These are phyloP conservation scores for Camptophora hylomeconis DNA, from an alignment of 2,329 filamentous ascomycete species.

Conservation along the genomic window DNA sequence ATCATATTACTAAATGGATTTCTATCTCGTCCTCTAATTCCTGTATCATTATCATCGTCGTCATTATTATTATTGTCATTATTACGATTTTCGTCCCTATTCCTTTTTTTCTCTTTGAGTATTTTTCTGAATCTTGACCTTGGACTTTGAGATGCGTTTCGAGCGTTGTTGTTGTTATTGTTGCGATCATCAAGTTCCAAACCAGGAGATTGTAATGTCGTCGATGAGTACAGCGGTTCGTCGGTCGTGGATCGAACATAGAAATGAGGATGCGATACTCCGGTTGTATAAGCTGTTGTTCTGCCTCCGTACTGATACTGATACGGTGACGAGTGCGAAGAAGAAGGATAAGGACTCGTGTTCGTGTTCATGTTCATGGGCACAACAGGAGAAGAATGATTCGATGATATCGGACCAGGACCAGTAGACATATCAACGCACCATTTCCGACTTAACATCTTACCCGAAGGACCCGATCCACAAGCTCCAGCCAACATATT, in stretches of 20 bases:
- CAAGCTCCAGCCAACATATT: constrained; percentile 41
- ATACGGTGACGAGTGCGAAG: no score
- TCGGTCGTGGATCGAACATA: constrained; percentile 9
- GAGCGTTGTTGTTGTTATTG: not conserved
- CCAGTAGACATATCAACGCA: constrained; percentile 32
- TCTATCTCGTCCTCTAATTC: no score
- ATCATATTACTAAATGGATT: no score
- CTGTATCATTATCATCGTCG: not conserved
- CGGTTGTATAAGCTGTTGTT: no score
- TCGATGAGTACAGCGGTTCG: not conserved
- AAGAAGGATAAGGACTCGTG: not conserved
- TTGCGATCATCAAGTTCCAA: not conserved
- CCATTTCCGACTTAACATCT: constrained; percentile 35
- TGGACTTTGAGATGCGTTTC: not conserved
- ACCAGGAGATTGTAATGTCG: not conserved
- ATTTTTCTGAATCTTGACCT: not conserved
- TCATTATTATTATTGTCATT: not conserved
- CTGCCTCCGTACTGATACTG: no score
- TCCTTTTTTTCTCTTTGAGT: not conserved
- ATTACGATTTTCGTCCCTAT: not conserved
- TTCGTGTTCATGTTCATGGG: not conserved
- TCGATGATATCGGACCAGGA: constrained; percentile 8
- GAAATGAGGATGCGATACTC: constrained; percentile 14
- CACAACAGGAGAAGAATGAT: not conserved
- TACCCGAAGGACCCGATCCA: constrained; percentile 40